Evolutionary conservation across 208 protist genomes (phyloP).

Genomic region (Trypanosoma brucei): DNA sequence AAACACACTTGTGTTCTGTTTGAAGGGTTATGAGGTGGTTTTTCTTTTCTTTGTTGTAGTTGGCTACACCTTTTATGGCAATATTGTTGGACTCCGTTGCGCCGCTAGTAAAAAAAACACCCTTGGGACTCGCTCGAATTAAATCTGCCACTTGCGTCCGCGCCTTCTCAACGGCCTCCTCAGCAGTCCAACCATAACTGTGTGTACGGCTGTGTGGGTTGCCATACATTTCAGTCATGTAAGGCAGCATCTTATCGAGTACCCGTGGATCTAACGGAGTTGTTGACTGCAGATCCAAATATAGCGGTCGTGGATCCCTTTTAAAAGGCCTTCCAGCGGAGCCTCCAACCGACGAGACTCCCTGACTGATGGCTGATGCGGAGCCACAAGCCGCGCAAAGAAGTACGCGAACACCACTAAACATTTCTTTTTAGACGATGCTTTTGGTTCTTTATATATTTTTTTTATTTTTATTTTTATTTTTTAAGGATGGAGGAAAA

Average conservation of each 20-base stretch:
- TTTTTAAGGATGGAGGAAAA: too few relatives aligned
- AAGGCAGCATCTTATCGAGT: constrained; percentile 98
- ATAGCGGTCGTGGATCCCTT: constrained; percentile 65
- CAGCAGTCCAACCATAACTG: constrained; percentile 95
- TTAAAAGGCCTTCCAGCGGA: constrained; percentile 5
- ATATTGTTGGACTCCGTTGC: constrained; percentile 99
- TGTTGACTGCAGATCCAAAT: constrained; percentile 96
- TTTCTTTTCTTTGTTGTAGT: constrained; percentile 96
- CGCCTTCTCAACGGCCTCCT: constrained; percentile 94
- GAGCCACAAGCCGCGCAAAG: constrained; percentile 14
- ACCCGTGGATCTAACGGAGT: constrained; percentile 96
- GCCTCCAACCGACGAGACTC: neutral
- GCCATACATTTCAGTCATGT: constrained; percentile 95
- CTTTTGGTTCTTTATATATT: too few relatives aligned
- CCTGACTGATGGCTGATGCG: constrained; percentile 4
- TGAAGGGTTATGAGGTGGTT: constrained; percentile 98
- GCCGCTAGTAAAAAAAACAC: constrained; percentile 99
- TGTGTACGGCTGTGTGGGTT: constrained; percentile 99
- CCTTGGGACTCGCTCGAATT: constrained; percentile 95
- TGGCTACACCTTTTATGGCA: constrained; percentile 98
- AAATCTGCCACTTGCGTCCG: constrained; percentile 86
- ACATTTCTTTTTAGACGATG: constrained; percentile 22
- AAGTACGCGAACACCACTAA: constrained; percentile 34
- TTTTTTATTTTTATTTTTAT: too few relatives aligned
- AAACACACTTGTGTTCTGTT: constrained; percentile 99